Base-by-base conservation (phyloP, 73 alveolate genomes). In the Paramecium octaurelia region DNA sequence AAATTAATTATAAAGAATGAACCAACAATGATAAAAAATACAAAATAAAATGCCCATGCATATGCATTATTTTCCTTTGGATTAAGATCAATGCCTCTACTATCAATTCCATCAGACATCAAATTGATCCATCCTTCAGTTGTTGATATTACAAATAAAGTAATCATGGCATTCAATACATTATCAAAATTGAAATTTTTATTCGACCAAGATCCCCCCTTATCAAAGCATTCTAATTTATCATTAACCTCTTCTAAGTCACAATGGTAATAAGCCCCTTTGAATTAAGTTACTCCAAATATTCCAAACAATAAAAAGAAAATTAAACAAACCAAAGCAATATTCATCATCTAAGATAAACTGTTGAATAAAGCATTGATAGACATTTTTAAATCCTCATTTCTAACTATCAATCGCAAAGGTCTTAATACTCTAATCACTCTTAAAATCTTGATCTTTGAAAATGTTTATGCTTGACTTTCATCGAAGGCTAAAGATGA, bases 391-490 rank as follows among this genome's bases (percentile, higher is more conserved):
- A 96, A 77, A 27, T 95, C 96, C 35, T 93, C 97, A 92, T 96
- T 96, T 59, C 94, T 92, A 2, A 94, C 85, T n/a, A 95, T 95
- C 77, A 95, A 77, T 85, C 96, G 91, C 16, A 95, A 69, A 23
- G 98, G 98, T 43, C 98, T 70, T 0, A 95, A 68, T 2, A 95
- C 93, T 92, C 98, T 93, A 34, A 96, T 86, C 77, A 95, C 87
- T 92, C 97, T 93, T 12, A 95, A 29, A 6, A 92, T 95, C 36
- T 94, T 94, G 10, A 96, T 60, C 16, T 68, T 71, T 42, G 68
- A 34, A 27, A 89, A 48, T 35, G 58, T 20, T 14, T 43, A 29
- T 18, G 73, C 27, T 43, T 42, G 35, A 85, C 38, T 92, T 77
- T 44, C 6, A 42, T 48, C 73, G 16, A 86, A 50, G 8, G 59